phyloP scores from a whole-genome alignment of 352 stramenopile genomes.

The Phytophthora aleatoria region DNA sequence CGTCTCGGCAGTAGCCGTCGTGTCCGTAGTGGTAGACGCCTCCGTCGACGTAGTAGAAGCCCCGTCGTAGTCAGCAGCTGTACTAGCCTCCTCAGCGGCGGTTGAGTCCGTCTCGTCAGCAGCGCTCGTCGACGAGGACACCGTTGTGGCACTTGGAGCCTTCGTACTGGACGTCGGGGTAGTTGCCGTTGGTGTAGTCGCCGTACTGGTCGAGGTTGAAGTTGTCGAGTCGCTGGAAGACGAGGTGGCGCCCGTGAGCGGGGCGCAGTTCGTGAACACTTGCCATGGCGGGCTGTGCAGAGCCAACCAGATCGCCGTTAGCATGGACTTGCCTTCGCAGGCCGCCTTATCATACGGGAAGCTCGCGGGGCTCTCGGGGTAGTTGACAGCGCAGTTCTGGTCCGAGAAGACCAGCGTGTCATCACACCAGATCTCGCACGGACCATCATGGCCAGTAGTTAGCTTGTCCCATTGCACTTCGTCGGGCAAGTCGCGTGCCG shows the following conservation, averaged over 20 bases:
- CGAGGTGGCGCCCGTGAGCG: constrained; percentile 31
- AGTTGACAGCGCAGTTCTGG: constrained; percentile 47
- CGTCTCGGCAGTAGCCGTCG: constrained; percentile 16
- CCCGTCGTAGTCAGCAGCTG: constrained; percentile 25
- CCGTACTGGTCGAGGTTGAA: constrained; percentile 7
- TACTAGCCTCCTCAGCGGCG: constrained; percentile 14
- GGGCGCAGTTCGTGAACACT: constrained; percentile 55
- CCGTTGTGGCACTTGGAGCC: constrained; percentile 12
- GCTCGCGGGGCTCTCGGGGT: constrained; percentile 28
- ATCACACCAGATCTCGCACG: constrained; percentile 60
- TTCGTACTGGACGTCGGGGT: constrained; percentile 5
- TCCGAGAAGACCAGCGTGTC: constrained; percentile 45
- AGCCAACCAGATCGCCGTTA: constrained; percentile 45
- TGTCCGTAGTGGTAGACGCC: constrained; percentile 15
- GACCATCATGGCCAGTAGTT: constrained; percentile 43
- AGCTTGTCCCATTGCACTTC: constrained; percentile 47
- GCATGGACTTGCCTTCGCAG: constrained; percentile 41
- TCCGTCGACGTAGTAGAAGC: constrained; percentile 9
- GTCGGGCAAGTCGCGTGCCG: constrained; percentile 38
- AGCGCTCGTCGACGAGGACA: constrained; percentile 4
- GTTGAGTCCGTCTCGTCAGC: background rate
- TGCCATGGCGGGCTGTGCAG: constrained; percentile 52
- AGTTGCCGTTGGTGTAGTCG: constrained; percentile 8
- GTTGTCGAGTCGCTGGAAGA: background rate
- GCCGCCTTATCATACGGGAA: constrained; percentile 50